phyloP scores from a whole-genome alignment of 768 basidiomycete genomes.

The Lyophyllum atratum region DNA sequence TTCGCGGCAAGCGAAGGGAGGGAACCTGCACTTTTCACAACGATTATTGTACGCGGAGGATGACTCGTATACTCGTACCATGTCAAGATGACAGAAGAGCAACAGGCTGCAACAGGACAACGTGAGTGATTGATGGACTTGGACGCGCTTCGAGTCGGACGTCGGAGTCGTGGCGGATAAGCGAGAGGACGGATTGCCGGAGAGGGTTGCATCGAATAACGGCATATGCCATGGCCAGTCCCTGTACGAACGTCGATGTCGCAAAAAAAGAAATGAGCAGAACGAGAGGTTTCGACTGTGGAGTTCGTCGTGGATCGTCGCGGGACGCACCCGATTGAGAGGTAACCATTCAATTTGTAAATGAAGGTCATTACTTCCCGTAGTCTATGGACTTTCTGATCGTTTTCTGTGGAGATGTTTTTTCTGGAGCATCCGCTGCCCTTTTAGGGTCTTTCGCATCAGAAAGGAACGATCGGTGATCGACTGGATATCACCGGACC shows the following conservation, averaged over 20 bases:
- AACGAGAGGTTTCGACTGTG: no score
- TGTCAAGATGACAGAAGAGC: neutral
- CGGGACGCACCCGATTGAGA: neutral
- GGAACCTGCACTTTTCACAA: neutral
- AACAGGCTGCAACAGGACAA: neutral
- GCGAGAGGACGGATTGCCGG: conserved; percentile 2
- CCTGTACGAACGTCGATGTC: no score
- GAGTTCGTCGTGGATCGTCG: no score
- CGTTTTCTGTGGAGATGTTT: neutral
- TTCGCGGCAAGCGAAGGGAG: neutral
- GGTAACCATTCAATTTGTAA: neutral
- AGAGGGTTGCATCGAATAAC: neutral
- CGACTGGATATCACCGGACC: neutral
- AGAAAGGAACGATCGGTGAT: neutral
- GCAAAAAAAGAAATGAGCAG: no score
- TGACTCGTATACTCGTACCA: neutral
- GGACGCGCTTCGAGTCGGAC: neutral
- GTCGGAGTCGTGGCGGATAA: neutral
- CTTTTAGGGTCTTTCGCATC: neutral
- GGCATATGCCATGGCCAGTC: neutral
- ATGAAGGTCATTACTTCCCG: neutral
- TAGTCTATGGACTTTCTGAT: neutral
- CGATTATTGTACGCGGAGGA: neutral
- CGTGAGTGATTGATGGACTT: neutral
- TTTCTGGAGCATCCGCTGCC: no score